Percentiles rank a stretch among this genome's conserved stretches.
phyloP scores from a whole-genome alignment of 768 basidiomycete species.

The Bullera alba region DNA sequence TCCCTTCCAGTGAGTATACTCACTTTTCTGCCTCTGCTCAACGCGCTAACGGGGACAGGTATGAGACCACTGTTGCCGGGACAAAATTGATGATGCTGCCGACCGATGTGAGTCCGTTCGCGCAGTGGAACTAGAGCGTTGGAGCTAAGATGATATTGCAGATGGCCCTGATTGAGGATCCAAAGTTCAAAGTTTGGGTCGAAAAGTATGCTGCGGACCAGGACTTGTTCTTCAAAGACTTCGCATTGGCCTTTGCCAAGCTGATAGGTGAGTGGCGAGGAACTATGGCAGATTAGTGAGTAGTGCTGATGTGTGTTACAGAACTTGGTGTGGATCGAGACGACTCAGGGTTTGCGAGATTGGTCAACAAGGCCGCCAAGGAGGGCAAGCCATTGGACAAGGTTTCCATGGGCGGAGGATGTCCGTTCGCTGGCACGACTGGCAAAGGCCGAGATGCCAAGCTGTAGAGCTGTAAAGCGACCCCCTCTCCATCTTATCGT shows the following conservation, averaged over 20 bases:
- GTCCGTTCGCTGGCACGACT: constrained; percentile 38
- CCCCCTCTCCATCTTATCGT: no score
- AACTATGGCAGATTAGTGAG: neutral
- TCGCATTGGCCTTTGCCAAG: constrained; percentile 43
- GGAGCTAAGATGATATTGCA: constrained; percentile 13
- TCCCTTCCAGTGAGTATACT: constrained; percentile 40
- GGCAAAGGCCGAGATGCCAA: constrained; percentile 23
- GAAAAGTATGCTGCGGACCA: constrained; percentile 46
- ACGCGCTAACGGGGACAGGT: constrained; percentile 12
- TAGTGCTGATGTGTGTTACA: constrained; percentile 1
- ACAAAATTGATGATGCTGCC: constrained; percentile 47
- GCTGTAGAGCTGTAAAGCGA: constrained; percentile 9
- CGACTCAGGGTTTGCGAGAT: constrained; percentile 41
- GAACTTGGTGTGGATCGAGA: constrained; percentile 46
- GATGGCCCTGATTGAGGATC: constrained; percentile 45
- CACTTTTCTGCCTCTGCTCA: neutral
- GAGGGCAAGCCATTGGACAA: constrained; percentile 41
- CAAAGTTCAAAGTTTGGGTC: constrained; percentile 40
- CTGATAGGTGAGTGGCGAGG: constrained; percentile 33
- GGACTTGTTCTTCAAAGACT: constrained; percentile 44
- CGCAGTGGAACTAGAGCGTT: neutral
- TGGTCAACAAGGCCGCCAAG: constrained; percentile 41
- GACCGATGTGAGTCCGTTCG: constrained; percentile 35
- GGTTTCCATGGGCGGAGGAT: constrained; percentile 32
- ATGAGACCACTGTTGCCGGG: constrained; percentile 42